A percentile compares a stretch with the other conserved stretches of the same genome.
Evolutionary conservation across 169 alveolate species (phyloP).

Genomic region (Plasmodium yoelii): DNA sequence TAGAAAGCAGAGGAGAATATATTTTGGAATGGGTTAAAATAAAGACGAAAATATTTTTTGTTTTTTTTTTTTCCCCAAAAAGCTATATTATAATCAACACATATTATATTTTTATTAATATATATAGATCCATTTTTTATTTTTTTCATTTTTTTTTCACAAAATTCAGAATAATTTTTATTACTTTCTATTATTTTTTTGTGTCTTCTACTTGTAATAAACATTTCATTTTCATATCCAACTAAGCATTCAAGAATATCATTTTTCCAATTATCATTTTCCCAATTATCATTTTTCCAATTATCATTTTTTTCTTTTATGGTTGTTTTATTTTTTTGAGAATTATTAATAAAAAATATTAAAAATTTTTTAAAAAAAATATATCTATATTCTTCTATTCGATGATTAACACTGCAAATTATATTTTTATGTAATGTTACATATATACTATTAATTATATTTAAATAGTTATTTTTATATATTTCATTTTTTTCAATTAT

Average conservation of each 20-base stretch:
- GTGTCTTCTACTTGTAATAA: not conserved
- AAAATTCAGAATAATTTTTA: not conserved
- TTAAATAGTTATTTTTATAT: conserved; percentile 31
- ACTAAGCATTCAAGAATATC: conserved; percentile 25
- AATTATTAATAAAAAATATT: not conserved
- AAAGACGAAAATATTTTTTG: conserved; percentile 2
- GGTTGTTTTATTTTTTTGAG: no score
- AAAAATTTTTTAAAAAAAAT: conserved; percentile 37
- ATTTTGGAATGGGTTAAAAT: conserved; percentile 45
- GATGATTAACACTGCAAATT: conserved; percentile 20
- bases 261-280: conserved; percentile 3
- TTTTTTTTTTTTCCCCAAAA: conserved; percentile 47
- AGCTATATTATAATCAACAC: conserved; percentile 37
- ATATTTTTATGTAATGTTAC: conserved; percentile 41
- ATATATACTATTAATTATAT: conserved; percentile 52
- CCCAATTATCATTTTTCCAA: conserved; percentile 8
- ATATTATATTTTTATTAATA: conserved; percentile 41
- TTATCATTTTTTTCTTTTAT: not conserved
- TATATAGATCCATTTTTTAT: conserved; percentile 13
- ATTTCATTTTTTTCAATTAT: conserved; percentile 18
- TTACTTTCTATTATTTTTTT: not conserved
- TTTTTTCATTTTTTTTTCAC: conserved; percentile 4
- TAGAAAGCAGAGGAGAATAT: conserved; percentile 28
- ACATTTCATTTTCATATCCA: conserved; percentile 41
- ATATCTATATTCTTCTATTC: conserved; percentile 57